phyloP scores from a whole-genome alignment of 768 basidiomycete species.

The Cubamyces lactineus region DNA sequence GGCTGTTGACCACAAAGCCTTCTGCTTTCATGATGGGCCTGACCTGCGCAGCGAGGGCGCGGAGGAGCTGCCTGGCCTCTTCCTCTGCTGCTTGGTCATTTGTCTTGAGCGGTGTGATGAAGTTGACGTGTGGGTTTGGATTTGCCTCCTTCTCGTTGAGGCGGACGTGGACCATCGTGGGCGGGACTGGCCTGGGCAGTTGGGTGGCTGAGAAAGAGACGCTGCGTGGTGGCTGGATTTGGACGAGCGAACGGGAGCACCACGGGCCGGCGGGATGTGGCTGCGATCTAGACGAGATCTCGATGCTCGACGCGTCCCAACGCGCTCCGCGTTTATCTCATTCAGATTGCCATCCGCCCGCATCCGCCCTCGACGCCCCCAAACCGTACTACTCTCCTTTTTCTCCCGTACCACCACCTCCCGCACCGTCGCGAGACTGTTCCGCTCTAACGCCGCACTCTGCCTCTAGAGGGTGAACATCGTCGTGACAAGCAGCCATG shows the following conservation, averaged over 20 bases:
- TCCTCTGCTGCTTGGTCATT: slow-evolving; percentile 51
- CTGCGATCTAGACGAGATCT: slow-evolving; percentile 11
- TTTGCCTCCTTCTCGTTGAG: slow-evolving; percentile 70
- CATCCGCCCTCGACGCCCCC: neutral
- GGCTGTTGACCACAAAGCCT: slow-evolving; percentile 73
- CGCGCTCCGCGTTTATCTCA: slow-evolving; percentile 9
- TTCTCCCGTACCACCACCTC: neutral
- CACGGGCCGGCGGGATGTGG: slow-evolving; percentile 3
- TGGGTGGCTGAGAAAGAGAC: neutral
- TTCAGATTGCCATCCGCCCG: slow-evolving; percentile 3
- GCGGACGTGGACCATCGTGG: slow-evolving; percentile 70
- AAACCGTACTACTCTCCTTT: slow-evolving; percentile 10
- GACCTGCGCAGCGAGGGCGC: slow-evolving; percentile 83
- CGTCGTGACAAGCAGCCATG: neutral
- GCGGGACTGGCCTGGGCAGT: neutral
- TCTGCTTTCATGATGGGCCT: slow-evolving; percentile 81
- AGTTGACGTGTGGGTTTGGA: slow-evolving; percentile 79
- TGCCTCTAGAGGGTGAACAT: neutral
- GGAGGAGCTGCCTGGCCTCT: slow-evolving; percentile 69
- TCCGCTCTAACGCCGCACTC: slow-evolving; percentile 2
- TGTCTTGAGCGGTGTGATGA: slow-evolving; percentile 62
- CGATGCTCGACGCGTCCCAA: neutral
- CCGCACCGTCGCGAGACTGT: neutral
- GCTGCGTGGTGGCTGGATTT: neutral
- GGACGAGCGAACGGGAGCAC: neutral